Evolutionary conservation across 23 red algal genomes (phyloP).

Genomic region (Gracilaria gracilis): DNA sequence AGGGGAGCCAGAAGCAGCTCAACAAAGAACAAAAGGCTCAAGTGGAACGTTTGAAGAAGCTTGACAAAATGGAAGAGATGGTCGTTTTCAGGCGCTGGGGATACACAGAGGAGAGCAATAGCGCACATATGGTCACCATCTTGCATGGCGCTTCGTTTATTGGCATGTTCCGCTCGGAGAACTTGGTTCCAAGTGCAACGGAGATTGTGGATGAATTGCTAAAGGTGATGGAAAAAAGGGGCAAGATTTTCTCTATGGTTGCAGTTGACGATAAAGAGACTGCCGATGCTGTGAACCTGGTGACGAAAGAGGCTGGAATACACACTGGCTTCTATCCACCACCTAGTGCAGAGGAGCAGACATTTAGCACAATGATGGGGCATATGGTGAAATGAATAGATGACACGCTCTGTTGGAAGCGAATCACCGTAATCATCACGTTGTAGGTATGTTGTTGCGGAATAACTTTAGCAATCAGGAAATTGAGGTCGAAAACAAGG

Average conservation of each 20-base stretch:
- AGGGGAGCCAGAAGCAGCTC: neutral
- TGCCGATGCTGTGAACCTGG: neutral
- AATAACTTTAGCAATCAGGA: no score
- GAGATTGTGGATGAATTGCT: neutral
- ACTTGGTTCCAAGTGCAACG: neutral
- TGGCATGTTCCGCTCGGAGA: neutral
- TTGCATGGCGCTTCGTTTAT: neutral
- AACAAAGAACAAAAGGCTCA: neutral
- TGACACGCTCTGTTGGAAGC: no score
- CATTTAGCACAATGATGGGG: neutral
- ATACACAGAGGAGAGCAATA: neutral
- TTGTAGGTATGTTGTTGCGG: no score
- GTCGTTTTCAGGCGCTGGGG: neutral
- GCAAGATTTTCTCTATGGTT: neutral
- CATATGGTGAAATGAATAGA: no score
- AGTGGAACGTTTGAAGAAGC: neutral
- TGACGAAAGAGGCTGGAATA: neutral
- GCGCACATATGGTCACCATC: neutral
- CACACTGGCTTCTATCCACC: neutral
- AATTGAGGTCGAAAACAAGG: no score
- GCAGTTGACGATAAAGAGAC: neutral
- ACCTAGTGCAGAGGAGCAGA: neutral
- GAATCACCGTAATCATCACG: no score
- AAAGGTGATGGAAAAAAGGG: neutral
- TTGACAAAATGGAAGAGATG: neutral